Evolutionary conservation across 345 rosid species (phyloP).

Genomic region (Rhodamnia argentea): DNA sequence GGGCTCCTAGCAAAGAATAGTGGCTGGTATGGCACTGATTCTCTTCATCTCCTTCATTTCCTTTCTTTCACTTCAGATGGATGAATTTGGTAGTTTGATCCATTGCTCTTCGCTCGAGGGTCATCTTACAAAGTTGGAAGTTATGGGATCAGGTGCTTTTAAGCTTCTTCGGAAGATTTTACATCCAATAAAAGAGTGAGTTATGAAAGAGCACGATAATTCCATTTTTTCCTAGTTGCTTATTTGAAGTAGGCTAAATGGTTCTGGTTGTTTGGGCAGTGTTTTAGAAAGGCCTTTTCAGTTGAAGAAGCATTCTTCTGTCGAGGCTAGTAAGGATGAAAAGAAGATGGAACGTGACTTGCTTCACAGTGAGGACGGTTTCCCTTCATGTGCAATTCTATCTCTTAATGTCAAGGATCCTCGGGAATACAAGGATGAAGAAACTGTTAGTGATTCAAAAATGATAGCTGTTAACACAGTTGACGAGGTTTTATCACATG

Average conservation of each 20-base stretch:
- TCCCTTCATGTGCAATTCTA: slow-evolving; percentile 29
- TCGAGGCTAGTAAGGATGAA: slow-evolving; percentile 10
- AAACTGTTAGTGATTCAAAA: slow-evolving; percentile 11
- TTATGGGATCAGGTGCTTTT: slow-evolving; percentile 66
- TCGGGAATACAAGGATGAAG: slow-evolving; percentile 21
- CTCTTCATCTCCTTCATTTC: not conserved
- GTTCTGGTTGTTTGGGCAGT: slow-evolving; percentile 27
- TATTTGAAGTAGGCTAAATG: not conserved
- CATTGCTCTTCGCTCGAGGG: slow-evolving; percentile 74
- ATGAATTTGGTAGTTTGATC: slow-evolving; percentile 30
- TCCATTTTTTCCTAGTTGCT: not conserved
- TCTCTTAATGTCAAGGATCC: slow-evolving; percentile 51
- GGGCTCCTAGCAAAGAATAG: not conserved
- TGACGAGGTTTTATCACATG: slow-evolving; percentile 8
- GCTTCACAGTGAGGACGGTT: slow-evolving; percentile 31
- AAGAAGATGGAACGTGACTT: slow-evolving; percentile 5
- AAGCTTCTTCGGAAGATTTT: slow-evolving; percentile 55
- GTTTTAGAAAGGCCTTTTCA: slow-evolving; percentile 14
- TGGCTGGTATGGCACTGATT: not conserved
- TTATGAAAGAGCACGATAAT: not conserved
- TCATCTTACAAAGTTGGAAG: slow-evolving; percentile 65
- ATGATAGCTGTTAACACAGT: slow-evolving; percentile 7
- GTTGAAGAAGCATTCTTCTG: slow-evolving; percentile 27
- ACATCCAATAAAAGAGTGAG: slow-evolving; percentile 47
- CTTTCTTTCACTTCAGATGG: slow-evolving; percentile 30